phyloP scores from a whole-genome alignment of 2,329 filamentous ascomycete species.

The Diaporthe vexans region DNA sequence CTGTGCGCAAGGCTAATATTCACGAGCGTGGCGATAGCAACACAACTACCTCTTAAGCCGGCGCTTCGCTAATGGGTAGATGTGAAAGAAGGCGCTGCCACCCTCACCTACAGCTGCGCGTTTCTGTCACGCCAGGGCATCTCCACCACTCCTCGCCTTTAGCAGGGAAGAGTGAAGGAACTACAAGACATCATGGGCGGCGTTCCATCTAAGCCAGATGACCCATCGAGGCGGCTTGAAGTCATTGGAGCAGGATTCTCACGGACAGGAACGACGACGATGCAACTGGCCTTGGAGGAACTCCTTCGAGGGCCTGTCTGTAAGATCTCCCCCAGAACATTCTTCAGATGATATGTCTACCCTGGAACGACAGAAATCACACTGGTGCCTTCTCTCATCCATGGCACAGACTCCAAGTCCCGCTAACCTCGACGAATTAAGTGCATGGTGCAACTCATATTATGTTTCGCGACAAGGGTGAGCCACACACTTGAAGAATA shows the following conservation, averaged over 20 bases:
- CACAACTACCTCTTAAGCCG: constrained; percentile 1
- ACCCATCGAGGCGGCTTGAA: constrained; percentile 15
- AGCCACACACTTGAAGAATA: background rate
- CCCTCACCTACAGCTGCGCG: background rate
- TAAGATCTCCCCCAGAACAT: background rate
- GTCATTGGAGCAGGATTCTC: constrained; percentile 28
- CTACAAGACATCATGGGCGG: background rate
- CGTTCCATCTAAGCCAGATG: constrained; percentile 10
- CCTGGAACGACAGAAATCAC: too few species aligned
- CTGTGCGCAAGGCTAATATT: constrained; percentile 3
- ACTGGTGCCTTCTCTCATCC: background rate
- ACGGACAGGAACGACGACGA: background rate
- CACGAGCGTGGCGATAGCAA: constrained; percentile 5
- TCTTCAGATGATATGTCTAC: background rate
- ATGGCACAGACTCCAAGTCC: too few species aligned
- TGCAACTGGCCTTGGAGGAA: constrained; percentile 14
- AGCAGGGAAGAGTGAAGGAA: background rate
- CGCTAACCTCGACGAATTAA: background rate
- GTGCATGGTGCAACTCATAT: constrained; percentile 30
- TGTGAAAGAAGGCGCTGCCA: background rate
- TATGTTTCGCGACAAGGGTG: constrained; percentile 13
- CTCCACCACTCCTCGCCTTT: too few species aligned
- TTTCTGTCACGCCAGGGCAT: background rate
- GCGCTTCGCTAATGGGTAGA: background rate
- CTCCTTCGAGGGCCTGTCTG: constrained; percentile 5